Evolutionary conservation across 352 stramenopile species (phyloP), one percentile per base, ranked within the genome.

Genomic region (Phytopythium boreale): DNA sequence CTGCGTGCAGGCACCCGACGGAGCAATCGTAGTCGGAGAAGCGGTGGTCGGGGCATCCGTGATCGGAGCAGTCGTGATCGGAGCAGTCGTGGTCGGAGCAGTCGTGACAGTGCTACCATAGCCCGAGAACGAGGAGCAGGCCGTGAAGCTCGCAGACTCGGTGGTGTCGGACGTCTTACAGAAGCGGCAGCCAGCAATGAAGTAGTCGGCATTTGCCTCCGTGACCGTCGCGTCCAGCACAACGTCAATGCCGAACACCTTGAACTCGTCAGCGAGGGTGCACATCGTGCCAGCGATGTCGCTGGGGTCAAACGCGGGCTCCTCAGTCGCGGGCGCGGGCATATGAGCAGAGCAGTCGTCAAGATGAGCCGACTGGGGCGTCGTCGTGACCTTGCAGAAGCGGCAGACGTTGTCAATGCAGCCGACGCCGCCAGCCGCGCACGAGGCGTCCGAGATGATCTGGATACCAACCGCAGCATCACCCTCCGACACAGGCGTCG

Each of bases 401-500:
- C 72, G 75, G 36, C 75, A 83, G 24, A 69, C 22, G 29, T 37
- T 60, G 39, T 74, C 60, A 22, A 75, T 74, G 27, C 75, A 83
- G 0, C 75, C 75, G n/a, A 83, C 20, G 4, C 75, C 75, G 52
- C 75, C 75, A 1, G 53, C 51, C 6, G 44, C 56, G 39, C 75
- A 80, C 1, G 59, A 64, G 3, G 61, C 26, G 52, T 83, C 75
- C 2, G 63, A 66, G 43, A 74, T 44, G 44, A 77, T 67, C 14
- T 75, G 41, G 26, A 80, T 75, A 2, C 76, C 62, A 12, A 49
- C 64, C 15, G 51, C 56, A 34, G 59, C 22, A 55, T 75, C 68
- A 6, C 64, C 64, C 0, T 43, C 61, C 11, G 64, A 57, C 6
- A 64, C 61, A 8, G 27, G 9, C n/a, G 43, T 62, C 0, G 26